Evolutionary conservation across 495 filamentous ascomycete species (phyloP).

Genomic region (Xylaria palmicola): DNA sequence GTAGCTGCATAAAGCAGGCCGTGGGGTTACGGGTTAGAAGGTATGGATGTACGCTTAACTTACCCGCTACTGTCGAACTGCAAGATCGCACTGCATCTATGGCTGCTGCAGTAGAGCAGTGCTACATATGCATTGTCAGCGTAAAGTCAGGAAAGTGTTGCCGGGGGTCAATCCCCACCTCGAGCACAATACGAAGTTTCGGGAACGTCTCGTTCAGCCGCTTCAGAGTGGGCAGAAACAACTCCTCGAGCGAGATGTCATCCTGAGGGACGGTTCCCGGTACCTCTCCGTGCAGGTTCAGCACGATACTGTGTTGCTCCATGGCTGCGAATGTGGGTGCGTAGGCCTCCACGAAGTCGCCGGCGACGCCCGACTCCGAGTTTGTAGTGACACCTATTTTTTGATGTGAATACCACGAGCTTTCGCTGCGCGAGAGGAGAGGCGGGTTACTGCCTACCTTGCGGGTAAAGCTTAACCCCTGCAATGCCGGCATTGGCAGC

Average conservation of each 20-base stretch:
- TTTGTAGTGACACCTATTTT: slow-evolving; percentile 73
- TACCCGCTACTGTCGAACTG: slow-evolving; percentile 71
- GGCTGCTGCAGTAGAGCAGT: slow-evolving; percentile 83
- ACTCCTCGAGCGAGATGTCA: slow-evolving; percentile 74
- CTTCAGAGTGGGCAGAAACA: slow-evolving; percentile 74
- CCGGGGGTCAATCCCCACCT: neutral
- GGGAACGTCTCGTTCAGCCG: slow-evolving; percentile 75
- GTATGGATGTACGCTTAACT: slow-evolving; percentile 36
- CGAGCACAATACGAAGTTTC: slow-evolving; percentile 67
- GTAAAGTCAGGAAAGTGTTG: slow-evolving; percentile 34
- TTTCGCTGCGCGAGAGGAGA: neutral
- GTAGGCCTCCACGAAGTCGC: slow-evolving; percentile 50
- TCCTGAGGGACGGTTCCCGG: slow-evolving; percentile 48
- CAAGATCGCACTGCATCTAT: slow-evolving; percentile 73
- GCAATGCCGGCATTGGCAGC: slow-evolving; percentile 64
- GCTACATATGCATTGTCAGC: slow-evolving; percentile 41
- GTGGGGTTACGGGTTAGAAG: slow-evolving; percentile 27
- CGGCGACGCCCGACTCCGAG: slow-evolving; percentile 74
- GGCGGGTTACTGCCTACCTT: slow-evolving; percentile 38
- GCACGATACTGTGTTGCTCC: slow-evolving; percentile 52
- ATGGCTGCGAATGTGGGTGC: slow-evolving; percentile 82
- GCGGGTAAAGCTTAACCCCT: slow-evolving; percentile 69
- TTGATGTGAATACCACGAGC: neutral
- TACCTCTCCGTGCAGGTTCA: slow-evolving; percentile 62
- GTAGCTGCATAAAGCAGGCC: neutral